Conservation (phyloP, 2,329 filamentous ascomycete genomes). For the Magnaporthales sp. region DNA sequence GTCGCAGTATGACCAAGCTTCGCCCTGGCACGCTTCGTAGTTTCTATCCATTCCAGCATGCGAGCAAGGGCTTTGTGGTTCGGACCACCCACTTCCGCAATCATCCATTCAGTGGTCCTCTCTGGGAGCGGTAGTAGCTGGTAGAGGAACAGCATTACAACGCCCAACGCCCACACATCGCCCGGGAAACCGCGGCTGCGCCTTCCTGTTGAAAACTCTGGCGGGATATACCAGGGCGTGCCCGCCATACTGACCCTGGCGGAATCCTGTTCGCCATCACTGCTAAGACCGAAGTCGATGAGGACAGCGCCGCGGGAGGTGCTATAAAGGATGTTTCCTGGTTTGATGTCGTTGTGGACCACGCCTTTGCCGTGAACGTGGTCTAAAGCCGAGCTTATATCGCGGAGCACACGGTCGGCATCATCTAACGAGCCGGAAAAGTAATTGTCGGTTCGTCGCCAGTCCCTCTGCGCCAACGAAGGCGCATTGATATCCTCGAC, state of each 20-base stretch:
- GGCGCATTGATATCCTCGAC: not conserved
- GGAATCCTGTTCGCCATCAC: not conserved
- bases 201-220: not conserved
- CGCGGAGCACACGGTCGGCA: not conserved
- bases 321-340: not conserved
- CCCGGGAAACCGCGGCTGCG: not conserved
- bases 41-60: not conserved
- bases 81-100: not conserved
- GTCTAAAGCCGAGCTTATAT: not conserved
- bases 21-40: no score
- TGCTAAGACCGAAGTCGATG: not conserved
- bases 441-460: not conserved
- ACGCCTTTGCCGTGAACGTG: not conserved
- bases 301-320: not conserved
- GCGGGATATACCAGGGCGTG: not conserved
- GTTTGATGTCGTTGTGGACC: not conserved
- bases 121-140: not conserved
- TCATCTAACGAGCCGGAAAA: not conserved
- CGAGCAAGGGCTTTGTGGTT: not conserved
- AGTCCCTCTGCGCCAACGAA: not conserved
- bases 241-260: not conserved
- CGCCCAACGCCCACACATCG: not conserved
- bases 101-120: not conserved
- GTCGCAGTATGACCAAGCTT: not conserved
- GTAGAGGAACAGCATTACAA: not conserved